Evolutionary conservation across 2,329 filamentous ascomycete species (phyloP), one percentile per base, ranked within the genome.

Genomic region (Cladosporium sp.): DNA sequence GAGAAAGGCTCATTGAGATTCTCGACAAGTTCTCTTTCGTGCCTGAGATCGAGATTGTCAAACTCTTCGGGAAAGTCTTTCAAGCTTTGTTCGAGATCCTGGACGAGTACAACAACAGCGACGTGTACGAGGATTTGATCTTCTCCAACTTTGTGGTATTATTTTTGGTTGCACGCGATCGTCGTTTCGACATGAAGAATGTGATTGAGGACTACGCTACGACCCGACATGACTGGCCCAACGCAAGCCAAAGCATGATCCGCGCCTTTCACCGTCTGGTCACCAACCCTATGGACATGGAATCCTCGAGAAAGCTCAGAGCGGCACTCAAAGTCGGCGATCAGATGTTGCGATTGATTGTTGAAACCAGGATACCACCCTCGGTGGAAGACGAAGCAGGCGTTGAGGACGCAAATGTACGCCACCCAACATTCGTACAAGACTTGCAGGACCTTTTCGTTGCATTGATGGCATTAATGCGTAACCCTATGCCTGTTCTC

Each of bases 1-100:
- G 88, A 54, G 88, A 89, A 30, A 88, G 93, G 39, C 83, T 98
- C 1, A 83, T 91, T 0, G 84, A 88, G 26, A 81, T 96, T 0
- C 80, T 99, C 49, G 90, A 91, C 75, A 89, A 93, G 70, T 86
- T 98, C 58, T 89, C 93, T 23, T 98, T 98, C 70, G 93, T 99
- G 0, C 91, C 95, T 0, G 95, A 99, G 76, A 97, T 98, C 64
- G 96, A 99, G 78, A 91, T 99, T 36, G 95, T 99, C 68, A 99
- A 98, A 80, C 85, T 98, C 49, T 82, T 98, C 8, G 90, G 87
- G 68, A 91, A 96, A 72, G 93, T 98, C 1, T 89, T 99, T 62
- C 92, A 97, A 76, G 88, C 92, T 0, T 85, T 99, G 0, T 99
- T 99, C 75, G 90, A 92, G 6, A 93, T 97, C 30, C 82, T 98